Conservation (phyloP, 768 basidiomycete genomes). For the Cubamyces sp. region DNA sequence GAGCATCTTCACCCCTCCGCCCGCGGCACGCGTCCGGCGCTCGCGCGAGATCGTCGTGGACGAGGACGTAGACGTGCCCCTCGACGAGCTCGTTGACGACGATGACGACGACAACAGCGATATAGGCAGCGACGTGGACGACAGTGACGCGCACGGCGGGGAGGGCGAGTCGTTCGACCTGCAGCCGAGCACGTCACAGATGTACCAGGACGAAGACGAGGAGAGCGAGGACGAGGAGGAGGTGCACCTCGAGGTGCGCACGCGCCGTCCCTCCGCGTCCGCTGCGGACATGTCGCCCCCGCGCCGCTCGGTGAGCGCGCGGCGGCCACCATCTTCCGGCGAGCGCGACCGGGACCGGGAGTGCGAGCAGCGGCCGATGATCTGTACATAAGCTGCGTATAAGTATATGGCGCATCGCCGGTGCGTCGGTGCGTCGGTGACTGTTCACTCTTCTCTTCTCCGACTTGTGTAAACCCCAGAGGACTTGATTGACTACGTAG, state of each 20-base stretch:
- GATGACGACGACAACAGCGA: neutral
- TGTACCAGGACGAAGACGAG: slow-evolving; percentile 41
- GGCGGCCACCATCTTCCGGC: neutral
- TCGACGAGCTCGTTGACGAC: slow-evolving; percentile 2
- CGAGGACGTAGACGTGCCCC: slow-evolving; percentile 29
- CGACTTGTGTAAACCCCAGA: neutral
- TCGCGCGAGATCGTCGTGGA: slow-evolving; percentile 7
- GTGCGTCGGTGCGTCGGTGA: slow-evolving; percentile 4
- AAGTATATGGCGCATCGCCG: neutral
- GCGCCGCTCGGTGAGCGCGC: slow-evolving; percentile 20
- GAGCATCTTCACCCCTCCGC: slow-evolving; percentile 11
- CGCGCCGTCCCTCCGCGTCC: slow-evolving; percentile 31
- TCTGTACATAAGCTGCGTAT: slow-evolving; percentile 23
- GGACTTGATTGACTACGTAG: slow-evolving; percentile 23
- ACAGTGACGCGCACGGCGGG: slow-evolving; percentile 30
- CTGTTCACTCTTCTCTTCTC: neutral
- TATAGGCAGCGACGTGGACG: neutral
- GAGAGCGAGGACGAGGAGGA: slow-evolving; percentile 42
- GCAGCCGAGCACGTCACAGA: slow-evolving; percentile 38
- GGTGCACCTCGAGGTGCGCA: slow-evolving; percentile 33
- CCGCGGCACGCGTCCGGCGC: slow-evolving; percentile 1
- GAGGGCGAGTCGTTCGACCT: slow-evolving; percentile 27
- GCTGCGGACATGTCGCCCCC: slow-evolving; percentile 26
- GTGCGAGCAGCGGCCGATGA: slow-evolving; percentile 26
- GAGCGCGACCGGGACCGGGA: slow-evolving; percentile 1